Base-by-base conservation (phyloP, 2,329 filamentous ascomycete genomes). In the Xylariales sp. region DNA sequence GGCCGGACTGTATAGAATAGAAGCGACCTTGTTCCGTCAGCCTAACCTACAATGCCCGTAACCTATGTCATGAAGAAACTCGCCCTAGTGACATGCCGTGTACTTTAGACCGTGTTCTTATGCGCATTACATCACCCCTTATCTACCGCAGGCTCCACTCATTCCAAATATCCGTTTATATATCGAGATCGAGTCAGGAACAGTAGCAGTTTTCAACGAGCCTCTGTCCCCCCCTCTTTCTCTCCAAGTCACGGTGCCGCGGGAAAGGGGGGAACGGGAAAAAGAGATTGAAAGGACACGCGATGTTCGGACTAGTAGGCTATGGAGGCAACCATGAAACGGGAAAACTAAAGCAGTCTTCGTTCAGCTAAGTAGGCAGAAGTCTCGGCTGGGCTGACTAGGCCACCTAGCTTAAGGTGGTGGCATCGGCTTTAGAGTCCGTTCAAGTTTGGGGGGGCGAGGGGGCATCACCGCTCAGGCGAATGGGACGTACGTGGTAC, bases 81-180 rank as follows among this genome's bases (percentile, higher is more conserved):
- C 16, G 18, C n/a, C 30, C 16, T 53, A 18, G 9, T 53, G 39
- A 41, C 9, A 36, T 36, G 50, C 30, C 34, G 50, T 36, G 30
- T 53, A n/a, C 30, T 30, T n/a, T 50, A 50, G 18, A 50, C 16
- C 8, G 23, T 18, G 48, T 39, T 34, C 7, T 2, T 41, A 50
- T 60, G 57, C 46, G 14, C 45, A 60, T 23, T 49, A 43, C 46
- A 34, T 60, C 57, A 60, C 32, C 34, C 48, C 28, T 45, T 41
- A 36, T 30, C 36, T 41, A 18, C 39, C 48, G 30, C n/a, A 28
- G 34, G 34, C 34, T 55, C 52, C 52, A 41, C 52, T 28, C 34
- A 39, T 55, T 41, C 52, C 18, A 55, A 41, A 55, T 55, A 41
- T 12, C 50, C 50, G 18, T 3, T 3, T 18, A 16, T 8, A 52